These are phyloP conservation scores for Blastobotrys indianensis DNA, from an alignment of 1,139 yeast species.

Conservation along the genomic window DNA sequence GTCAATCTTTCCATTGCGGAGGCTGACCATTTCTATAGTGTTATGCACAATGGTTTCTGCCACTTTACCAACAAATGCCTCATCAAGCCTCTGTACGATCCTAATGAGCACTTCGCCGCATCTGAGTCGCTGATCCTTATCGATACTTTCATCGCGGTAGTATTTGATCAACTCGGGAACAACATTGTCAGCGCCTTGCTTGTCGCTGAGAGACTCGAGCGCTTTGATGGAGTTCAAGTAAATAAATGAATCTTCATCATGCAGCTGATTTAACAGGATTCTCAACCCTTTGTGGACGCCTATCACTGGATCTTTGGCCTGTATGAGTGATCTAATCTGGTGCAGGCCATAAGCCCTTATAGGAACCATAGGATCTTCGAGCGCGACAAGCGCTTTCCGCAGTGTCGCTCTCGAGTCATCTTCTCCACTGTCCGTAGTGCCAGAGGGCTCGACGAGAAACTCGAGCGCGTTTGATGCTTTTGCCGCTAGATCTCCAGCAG, in stretches of 20 bases:
- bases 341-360: slow-evolving; percentile 81
- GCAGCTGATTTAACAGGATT: slow-evolving; percentile 58
- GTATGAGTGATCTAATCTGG: slow-evolving; percentile 54
- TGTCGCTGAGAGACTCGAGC: slow-evolving; percentile 51
- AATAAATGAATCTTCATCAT: slow-evolving; percentile 79
- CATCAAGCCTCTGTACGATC: slow-evolving; percentile 47
- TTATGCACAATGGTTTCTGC: slow-evolving; percentile 36
- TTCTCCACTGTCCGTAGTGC: neutral
- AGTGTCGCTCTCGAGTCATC: slow-evolving; percentile 15
- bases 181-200: slow-evolving; percentile 37
- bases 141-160: slow-evolving; percentile 36
- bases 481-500: slow-evolving; percentile 17
- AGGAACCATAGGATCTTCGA: slow-evolving; percentile 78
- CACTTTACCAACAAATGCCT: slow-evolving; percentile 41
- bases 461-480: slow-evolving; percentile 20
- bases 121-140: slow-evolving; percentile 60
- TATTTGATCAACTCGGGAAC: slow-evolving; percentile 39
- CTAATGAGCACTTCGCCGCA: slow-evolving; percentile 75
- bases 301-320: slow-evolving; percentile 45
- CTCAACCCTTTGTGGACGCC: slow-evolving; percentile 50
- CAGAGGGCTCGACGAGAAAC: slow-evolving; percentile 7
- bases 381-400: slow-evolving; percentile 54
- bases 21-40: slow-evolving; percentile 40
- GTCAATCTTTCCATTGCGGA: slow-evolving; percentile 39
- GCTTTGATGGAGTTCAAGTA: slow-evolving; percentile 82